A percentile compares a stretch with the other conserved stretches of the same genome.
Conservation (phyloP, 1,284 basidiomycete genomes). For the Moesziomyces antarcticus region DNA sequence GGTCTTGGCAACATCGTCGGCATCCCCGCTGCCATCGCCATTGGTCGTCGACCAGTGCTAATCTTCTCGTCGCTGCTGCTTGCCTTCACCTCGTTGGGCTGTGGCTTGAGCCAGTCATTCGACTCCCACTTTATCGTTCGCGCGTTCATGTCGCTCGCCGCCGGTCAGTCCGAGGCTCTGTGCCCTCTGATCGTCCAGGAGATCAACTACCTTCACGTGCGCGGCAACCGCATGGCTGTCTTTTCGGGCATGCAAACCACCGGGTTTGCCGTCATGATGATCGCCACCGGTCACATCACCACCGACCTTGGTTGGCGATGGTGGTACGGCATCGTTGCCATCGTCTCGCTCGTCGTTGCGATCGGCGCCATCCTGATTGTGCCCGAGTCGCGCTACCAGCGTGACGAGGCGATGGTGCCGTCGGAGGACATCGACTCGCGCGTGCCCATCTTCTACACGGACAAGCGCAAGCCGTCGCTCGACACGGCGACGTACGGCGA, state of each 20-base stretch:
- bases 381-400: constrained; percentile 8
- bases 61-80: constrained; percentile 9
- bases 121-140: constrained; percentile 5
- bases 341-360: constrained; percentile 4
- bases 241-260: constrained; percentile 8
- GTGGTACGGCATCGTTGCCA: constrained; percentile 9
- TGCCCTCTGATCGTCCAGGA: constrained; percentile 8
- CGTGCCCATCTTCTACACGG: constrained; percentile 9
- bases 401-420: constrained; percentile 4
- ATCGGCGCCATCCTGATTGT: not conserved
- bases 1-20: constrained; percentile 5
- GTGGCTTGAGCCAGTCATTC: constrained; percentile 4
- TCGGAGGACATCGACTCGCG: constrained; percentile 3
- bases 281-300: constrained; percentile 9
- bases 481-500: constrained; percentile 8
- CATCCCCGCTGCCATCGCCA: constrained; percentile 4
- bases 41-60: constrained; percentile 7
- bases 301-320: constrained; percentile 3
- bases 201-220: constrained; percentile 10
- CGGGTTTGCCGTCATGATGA: constrained; percentile 6
- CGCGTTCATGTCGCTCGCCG: constrained; percentile 6
- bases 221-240: constrained; percentile 8
- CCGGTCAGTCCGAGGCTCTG: constrained; percentile 8
- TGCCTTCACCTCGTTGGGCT: constrained; percentile 8
- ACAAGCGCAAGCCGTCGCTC: constrained; percentile 10